Conservation (phyloP, 2,329 filamentous ascomycete genomes). For the Ambrosiella beaveri region DNA sequence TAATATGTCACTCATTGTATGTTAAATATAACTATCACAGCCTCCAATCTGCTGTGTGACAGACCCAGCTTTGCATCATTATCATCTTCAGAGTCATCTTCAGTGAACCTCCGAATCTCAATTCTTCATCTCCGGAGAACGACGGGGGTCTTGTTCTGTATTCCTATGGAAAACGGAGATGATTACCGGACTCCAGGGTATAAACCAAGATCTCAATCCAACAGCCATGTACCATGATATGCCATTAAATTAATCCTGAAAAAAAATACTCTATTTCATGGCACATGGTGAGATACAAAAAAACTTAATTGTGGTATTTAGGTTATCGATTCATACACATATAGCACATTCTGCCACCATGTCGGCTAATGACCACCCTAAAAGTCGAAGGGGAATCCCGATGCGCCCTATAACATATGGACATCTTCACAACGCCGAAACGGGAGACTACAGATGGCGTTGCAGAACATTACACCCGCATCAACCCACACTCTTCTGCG, state of each 20-base stretch:
- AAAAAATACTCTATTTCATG: background rate
- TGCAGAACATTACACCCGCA: background rate
- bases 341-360: background rate
- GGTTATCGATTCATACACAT: too few species aligned
- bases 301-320: too few species aligned
- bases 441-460: background rate
- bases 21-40: background rate
- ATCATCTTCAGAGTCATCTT: background rate
- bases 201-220: background rate
- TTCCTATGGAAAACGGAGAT: slow-evolving; percentile 9
- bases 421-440: background rate
- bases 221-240: background rate
- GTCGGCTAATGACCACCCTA: background rate
- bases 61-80: background rate
- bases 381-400: background rate
- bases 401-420: background rate
- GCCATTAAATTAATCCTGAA: too few species aligned
- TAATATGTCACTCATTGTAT: background rate
- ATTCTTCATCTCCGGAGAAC: background rate
- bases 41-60: too few species aligned
- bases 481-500: background rate
- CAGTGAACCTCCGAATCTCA: background rate
- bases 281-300: background rate
- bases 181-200: background rate
- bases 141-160: slow-evolving; percentile 1